phyloP scores from a whole-genome alignment of 441 rosid genomes.

The Kokia cookei region DNA sequence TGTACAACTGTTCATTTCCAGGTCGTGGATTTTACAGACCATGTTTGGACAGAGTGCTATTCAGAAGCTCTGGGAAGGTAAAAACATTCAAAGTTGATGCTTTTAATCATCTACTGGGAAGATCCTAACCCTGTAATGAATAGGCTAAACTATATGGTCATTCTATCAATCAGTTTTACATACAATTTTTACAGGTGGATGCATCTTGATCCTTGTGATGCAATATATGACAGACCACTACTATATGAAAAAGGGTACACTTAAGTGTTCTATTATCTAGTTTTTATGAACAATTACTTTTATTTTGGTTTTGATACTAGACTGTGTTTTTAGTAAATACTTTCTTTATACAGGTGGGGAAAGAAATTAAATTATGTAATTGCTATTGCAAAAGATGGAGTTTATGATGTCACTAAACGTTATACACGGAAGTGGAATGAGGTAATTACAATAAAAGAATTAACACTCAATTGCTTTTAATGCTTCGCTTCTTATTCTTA shows the following conservation, averaged over 20 bases:
- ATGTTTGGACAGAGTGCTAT: constrained; percentile 94
- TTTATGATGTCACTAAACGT: constrained; percentile 88
- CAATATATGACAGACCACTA: constrained; percentile 69
- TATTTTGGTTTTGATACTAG: neutral
- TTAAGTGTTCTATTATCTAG: neutral
- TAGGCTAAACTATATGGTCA: neutral
- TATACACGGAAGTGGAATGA: constrained; percentile 95
- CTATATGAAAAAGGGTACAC: constrained; percentile 86
- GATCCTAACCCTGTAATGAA: neutral
- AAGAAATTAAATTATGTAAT: constrained; percentile 69
- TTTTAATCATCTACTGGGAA: constrained; percentile 3
- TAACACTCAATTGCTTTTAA: neutral
- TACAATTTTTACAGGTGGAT: constrained; percentile 62
- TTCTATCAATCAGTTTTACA: neutral
- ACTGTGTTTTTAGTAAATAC: constrained; percentile 5
- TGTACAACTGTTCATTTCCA: constrained; percentile 27
- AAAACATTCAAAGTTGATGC: neutral
- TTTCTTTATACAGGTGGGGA: constrained; percentile 51
- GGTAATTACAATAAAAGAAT: constrained; percentile 26
- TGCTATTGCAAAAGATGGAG: constrained; percentile 82
- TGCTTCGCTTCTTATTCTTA: neutral
- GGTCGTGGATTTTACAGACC: constrained; percentile 91
- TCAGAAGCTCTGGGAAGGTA: constrained; percentile 70
- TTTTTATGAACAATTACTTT: neutral
- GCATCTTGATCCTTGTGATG: constrained; percentile 97